Percentiles rank a stretch among this genome's conserved stretches.
These are phyloP conservation scores for Avena eriantha DNA, from an alignment of 176 grass and related monocot species.

Conservation along the genomic window DNA sequence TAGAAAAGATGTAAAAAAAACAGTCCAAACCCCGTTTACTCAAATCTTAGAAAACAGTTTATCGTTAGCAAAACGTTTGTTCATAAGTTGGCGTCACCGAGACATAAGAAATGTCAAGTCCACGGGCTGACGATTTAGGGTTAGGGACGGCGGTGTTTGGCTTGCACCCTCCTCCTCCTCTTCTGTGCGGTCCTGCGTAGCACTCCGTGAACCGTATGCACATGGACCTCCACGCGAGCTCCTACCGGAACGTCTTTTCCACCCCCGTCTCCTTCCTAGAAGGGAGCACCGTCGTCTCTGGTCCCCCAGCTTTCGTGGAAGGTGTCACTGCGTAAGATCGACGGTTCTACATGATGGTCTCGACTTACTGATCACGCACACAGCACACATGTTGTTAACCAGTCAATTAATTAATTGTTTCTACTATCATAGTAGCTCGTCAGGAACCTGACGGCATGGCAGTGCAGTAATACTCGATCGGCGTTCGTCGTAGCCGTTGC, in stretches of 20 bases:
- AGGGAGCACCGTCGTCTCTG: background rate
- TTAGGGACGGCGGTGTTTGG: slow-evolving; percentile 36
- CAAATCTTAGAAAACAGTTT: no score
- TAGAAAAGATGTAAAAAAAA: no score
- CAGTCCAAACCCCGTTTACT: no score
- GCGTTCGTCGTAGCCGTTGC: background rate
- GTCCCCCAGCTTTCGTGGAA: slow-evolving; percentile 13
- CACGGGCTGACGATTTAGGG: slow-evolving; percentile 47
- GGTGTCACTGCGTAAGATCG: background rate
- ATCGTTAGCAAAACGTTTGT: no score
- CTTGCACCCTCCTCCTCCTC: background rate
- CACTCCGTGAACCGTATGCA: background rate
- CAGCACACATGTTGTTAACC: background rate
- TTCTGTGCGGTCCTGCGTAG: background rate
- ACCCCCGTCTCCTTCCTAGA: slow-evolving; percentile 29
- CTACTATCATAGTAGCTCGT: background rate
- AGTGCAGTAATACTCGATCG: background rate
- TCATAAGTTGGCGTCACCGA: background rate
- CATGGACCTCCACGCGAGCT: background rate
- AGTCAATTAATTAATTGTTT: background rate
- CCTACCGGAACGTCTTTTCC: background rate
- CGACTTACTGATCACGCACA: background rate
- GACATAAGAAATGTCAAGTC: background rate
- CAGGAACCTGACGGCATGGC: background rate
- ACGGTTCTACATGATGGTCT: background rate